Conservation (phyloP, 75 land plant genomes). For the Sequoiadendron giganteum region DNA sequence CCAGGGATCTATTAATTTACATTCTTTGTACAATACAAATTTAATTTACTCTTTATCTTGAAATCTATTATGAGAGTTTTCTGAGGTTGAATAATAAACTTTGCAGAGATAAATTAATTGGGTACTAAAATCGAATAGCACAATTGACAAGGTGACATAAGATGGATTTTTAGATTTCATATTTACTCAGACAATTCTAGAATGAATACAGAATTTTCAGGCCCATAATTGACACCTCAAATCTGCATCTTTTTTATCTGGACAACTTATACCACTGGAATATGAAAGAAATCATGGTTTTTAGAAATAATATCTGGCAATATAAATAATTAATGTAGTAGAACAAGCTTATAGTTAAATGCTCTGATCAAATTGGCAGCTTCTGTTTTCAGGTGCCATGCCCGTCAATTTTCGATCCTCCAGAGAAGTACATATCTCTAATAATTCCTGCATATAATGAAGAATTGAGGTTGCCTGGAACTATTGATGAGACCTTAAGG, state of each 20-base stretch:
- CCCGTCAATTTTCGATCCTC: constrained; percentile 75
- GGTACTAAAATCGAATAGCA: background rate
- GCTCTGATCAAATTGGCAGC: constrained; percentile 3
- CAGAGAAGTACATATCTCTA: constrained; percentile 85
- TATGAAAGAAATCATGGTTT: background rate
- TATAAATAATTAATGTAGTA: background rate
- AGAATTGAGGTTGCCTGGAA: constrained; percentile 82
- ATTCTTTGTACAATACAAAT: background rate
- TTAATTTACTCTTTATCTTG: background rate
- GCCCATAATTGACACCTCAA: background rate
- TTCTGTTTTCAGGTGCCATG: constrained; percentile 55
- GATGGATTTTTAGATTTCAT: background rate
- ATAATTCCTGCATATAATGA: constrained; percentile 98
- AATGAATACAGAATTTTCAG: background rate
- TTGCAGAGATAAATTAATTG: background rate
- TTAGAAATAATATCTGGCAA: background rate
- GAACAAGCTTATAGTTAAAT: background rate
- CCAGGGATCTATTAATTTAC: background rate
- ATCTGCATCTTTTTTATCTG: background rate
- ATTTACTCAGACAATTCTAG: background rate
- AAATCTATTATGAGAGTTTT: background rate
- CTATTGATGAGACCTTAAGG: constrained; percentile 88
- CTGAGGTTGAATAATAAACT: background rate
- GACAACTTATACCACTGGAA: background rate
- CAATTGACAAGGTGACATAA: background rate